These are phyloP conservation scores for Gnomoniopsis smithogilvyi DNA, from an alignment of 2,329 filamentous ascomycete genomes.

Conservation along the genomic window DNA sequence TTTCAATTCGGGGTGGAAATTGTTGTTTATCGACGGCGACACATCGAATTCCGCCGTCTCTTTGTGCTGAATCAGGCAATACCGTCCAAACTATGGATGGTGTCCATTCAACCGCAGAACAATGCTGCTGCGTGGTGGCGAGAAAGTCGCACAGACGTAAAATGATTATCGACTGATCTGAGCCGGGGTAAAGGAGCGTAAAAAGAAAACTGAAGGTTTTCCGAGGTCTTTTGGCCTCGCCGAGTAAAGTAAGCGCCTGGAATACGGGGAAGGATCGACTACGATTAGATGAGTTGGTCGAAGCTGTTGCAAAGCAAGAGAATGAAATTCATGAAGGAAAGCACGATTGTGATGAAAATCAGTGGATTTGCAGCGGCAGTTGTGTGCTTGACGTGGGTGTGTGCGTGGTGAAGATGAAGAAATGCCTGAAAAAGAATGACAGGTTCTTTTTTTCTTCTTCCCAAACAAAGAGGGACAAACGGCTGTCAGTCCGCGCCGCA, in stretches of 20 bases:
- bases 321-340: background rate
- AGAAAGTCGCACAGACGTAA: background rate
- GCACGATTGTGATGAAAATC: background rate
- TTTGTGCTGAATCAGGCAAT: background rate
- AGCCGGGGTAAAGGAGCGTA: background rate
- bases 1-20: background rate
- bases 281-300: background rate
- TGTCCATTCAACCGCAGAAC: slow-evolving; percentile 1
- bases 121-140: background rate
- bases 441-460: background rate
- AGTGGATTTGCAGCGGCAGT: background rate
- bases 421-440: background rate
- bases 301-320: background rate
- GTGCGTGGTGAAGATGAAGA: background rate
- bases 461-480: background rate
- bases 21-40: background rate
- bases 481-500: background rate
- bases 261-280: background rate
- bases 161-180: background rate
- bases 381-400: background rate
- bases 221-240: no score
- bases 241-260: background rate
- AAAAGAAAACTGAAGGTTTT: background rate
- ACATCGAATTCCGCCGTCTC: slow-evolving; percentile 1
- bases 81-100: background rate